These are phyloP conservation scores for Diaporthe eres DNA, from an alignment of 2,329 filamentous ascomycete species.

Conservation along the genomic window DNA sequence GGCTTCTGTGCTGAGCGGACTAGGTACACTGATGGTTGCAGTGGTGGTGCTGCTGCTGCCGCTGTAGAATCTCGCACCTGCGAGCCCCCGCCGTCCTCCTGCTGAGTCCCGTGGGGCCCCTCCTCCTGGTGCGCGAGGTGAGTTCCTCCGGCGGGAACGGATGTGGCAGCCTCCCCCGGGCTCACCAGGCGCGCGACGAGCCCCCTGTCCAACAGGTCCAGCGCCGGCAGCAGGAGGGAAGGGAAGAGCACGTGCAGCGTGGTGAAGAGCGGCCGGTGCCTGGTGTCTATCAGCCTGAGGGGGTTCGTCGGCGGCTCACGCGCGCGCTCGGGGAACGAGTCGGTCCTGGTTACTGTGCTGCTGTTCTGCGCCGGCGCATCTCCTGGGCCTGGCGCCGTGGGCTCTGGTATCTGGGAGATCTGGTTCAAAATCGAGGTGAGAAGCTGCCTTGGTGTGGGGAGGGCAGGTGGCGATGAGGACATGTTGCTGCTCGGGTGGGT, in stretches of 20 bases:
- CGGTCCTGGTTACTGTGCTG: neutral
- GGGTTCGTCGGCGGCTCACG: conserved; percentile 48
- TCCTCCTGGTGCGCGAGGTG: neutral
- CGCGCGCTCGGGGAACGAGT: neutral
- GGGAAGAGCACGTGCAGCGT: conserved; percentile 91
- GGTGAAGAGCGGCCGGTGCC: conserved; percentile 72
- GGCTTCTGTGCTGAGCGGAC: conserved; percentile 71
- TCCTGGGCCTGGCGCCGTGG: conserved; percentile 11
- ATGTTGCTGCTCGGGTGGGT: conserved; percentile 2
- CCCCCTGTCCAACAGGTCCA: conserved; percentile 87
- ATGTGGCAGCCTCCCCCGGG: neutral
- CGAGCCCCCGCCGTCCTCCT: neutral
- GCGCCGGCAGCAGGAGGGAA: conserved; percentile 82
- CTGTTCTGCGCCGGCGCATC: neutral
- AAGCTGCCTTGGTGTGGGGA: conserved; percentile 59
- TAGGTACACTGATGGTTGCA: conserved; percentile 64
- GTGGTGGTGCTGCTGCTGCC: neutral
- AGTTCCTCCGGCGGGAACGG: neutral
- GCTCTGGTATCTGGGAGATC: conserved; percentile 52
- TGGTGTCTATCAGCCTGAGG: conserved; percentile 52
- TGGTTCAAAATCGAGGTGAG: conserved; percentile 64
- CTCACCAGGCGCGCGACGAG: conserved; percentile 73
- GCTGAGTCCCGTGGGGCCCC: neutral
- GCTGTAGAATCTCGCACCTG: conserved; percentile 7
- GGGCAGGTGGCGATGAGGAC: conserved; percentile 39